Percentiles rank a stretch among this genome's conserved stretches.
Evolutionary conservation across 2,329 filamentous ascomycete species (phyloP).

Genomic region (Fusarium goolgardi): DNA sequence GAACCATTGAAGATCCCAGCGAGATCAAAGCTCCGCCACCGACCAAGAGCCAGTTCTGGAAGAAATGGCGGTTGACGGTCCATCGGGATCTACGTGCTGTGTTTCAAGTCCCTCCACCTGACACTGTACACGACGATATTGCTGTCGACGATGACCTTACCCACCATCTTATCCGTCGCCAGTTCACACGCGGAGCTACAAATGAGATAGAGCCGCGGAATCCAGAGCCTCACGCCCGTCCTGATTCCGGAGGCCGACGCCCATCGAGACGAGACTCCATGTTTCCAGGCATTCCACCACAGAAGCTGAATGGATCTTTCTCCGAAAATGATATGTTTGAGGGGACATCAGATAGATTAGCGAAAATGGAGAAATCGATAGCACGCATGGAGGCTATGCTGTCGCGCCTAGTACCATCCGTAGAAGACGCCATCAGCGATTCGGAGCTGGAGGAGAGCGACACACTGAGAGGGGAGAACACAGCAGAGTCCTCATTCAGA

Average conservation of each 20-base stretch:
- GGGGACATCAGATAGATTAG: constrained; percentile 59
- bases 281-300: constrained; percentile 60
- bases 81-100: constrained; percentile 79
- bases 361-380: constrained; percentile 62
- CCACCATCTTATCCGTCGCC: constrained; percentile 67
- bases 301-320: constrained; percentile 62
- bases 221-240: constrained; percentile 37
- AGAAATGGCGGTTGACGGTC: constrained; percentile 74
- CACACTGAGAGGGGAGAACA: constrained; percentile 47
- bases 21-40: constrained; percentile 41
- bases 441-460: constrained; percentile 47
- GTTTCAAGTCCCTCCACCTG: constrained; percentile 77
- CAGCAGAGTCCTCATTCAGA: constrained; percentile 49
- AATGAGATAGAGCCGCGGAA: constrained; percentile 41
- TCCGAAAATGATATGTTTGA: constrained; percentile 59
- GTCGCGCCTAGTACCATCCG: constrained; percentile 51
- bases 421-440: constrained; percentile 45
- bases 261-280: constrained; percentile 67
- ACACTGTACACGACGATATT: constrained; percentile 67
- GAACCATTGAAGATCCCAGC: constrained; percentile 24
- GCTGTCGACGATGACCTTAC: constrained; percentile 69
- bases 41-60: constrained; percentile 67
- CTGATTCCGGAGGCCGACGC: constrained; percentile 48
- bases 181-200: constrained; percentile 62
- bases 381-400: constrained; percentile 62